A percentile compares a stretch with the other conserved stretches of the same genome.
phyloP scores from a whole-genome alignment of 2,329 filamentous ascomycete genomes.

The Cordyceps tenuipes region DNA sequence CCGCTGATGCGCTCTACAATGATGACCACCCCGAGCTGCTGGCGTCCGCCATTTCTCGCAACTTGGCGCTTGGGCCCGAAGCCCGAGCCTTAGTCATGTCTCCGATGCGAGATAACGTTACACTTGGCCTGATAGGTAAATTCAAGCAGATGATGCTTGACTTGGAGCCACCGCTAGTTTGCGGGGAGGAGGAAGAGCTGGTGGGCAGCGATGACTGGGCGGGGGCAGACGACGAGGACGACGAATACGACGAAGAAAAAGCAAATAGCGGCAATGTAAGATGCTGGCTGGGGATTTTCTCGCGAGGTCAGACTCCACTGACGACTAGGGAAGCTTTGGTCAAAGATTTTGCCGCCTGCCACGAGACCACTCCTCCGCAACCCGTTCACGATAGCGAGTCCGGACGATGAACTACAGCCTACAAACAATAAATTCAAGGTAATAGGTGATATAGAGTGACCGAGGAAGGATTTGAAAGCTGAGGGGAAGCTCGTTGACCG shows the following conservation, averaged over 20 bases:
- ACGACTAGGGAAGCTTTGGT: not conserved
- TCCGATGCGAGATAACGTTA: slow-evolving; percentile 65
- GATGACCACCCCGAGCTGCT: slow-evolving; percentile 71
- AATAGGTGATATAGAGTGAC: not conserved
- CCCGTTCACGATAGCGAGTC: not conserved
- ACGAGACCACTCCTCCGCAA: not conserved
- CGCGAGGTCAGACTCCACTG: slow-evolving; percentile 22
- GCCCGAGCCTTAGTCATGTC: slow-evolving; percentile 72
- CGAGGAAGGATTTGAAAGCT: not conserved
- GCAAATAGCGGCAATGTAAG: slow-evolving; percentile 33
- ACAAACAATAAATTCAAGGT: not conserved
- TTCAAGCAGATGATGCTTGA: slow-evolving; percentile 55
- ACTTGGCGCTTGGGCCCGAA: slow-evolving; percentile 48
- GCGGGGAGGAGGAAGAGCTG: slow-evolving; percentile 53
- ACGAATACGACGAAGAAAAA: slow-evolving; percentile 32
- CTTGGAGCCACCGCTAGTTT: slow-evolving; percentile 38
- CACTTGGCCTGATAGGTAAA: slow-evolving; percentile 49
- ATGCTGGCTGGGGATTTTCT: slow-evolving; percentile 64
- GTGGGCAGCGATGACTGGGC: slow-evolving; percentile 68
- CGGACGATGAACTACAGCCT: not conserved
- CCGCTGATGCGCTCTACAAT: slow-evolving; percentile 82
- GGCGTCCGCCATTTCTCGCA: slow-evolving; percentile 56
- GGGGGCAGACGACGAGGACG: slow-evolving; percentile 37
- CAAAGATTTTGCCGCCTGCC: not conserved
- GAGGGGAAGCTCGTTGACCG: not conserved